Base-by-base conservation (phyloP, 2,329 filamentous ascomycete genomes). In the Fusarium austroafricanum region DNA sequence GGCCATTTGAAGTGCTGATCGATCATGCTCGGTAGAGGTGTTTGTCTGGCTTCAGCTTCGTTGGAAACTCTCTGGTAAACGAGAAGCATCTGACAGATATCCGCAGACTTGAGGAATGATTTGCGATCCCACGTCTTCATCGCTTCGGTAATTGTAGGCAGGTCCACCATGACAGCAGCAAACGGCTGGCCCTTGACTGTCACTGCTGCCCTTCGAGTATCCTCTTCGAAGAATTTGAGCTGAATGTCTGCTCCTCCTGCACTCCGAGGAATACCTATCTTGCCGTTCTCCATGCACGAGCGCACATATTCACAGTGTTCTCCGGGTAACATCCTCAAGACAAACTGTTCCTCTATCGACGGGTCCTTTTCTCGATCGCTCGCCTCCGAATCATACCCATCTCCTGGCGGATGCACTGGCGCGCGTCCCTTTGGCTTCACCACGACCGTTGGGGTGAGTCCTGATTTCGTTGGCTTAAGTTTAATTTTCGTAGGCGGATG, bases 381-480 rank as follows among this genome's bases (percentile, higher is more conserved):
- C 14, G 94, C 93, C 79, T 98, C 96, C 5, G 94, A 97, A 77
- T 99, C 96, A 79, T 98, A 99, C 10, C 95, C 96, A 56, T 97
- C 93, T 51, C 96, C 96, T 2, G 88, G 87, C 7, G 89, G 89
- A 67, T 92, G 87, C 31, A 86, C 83, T 9, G 92, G 90, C 2
- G 87, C 84, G 66, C 89, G 86, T n/a, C 90, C 90, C 71, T 90
- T 88, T 47, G 88, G 83, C 73, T 89, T 90, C 58, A 92, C 76
- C 44, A 82, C 79, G 20, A 82, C 63, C 47, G 72, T 74, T 3
- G 81, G 77, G 42, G 78, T 80, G 55, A 74, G 76, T 55, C 70
- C 76, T 47, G 72, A 68, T 55, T 83, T 78, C 21, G 79, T 82
- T 44, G 75, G 74, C 40, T 79, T 77, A 45, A 87, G 81, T 75